Base-by-base conservation (phyloP, 2,329 filamentous ascomycete genomes). In the Trichoderma atroviride region DNA sequence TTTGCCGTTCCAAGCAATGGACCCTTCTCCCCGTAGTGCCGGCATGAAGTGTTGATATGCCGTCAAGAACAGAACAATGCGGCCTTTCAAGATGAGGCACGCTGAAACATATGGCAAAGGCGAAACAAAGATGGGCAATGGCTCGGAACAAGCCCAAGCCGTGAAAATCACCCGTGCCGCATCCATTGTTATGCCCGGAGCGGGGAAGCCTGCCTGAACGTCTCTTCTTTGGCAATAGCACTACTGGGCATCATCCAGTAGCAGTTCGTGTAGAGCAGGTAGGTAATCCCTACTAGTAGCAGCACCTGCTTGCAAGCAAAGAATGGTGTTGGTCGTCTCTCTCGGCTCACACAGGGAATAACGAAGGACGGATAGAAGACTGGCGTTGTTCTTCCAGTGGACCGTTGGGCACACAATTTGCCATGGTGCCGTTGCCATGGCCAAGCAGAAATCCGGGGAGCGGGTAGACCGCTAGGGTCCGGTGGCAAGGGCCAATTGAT, bases 381-480 rank as follows among this genome's bases (percentile, higher is more conserved):
- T 66, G 63, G 63, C 63, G 29, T 50, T 58, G 63, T 66, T 66
- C 63, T 66, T 9, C 53, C 16, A 27, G 63, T 66, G 63, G 63
- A 52, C 53, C 63, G 33, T 50, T 57, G 53, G 47, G 22, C 47
- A 47, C 53, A 40, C 63, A 66, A 66, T 66, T 66, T 56, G 63
- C 71, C 70, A 68, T 62, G 52, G 19, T 56, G 69, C 67, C 66
- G 71, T 71, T 71, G 70, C 70, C 62, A 35, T 43, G 43, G 61
- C 43, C 56, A 65, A 62, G 57, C 22, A 74, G 71, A 74, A 79
- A 79, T 78, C 77, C 74, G 78, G 78, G 77, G 76, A 70, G 69
- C 69, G 69, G 69, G 69, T 70, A 70, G 63, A 64, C 69, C 63
- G 70, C 72, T 70, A 74, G 71, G 72, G 70, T 69, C 76, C 73